Base-by-base conservation (phyloP, 495 filamentous ascomycete genomes). In the Bombardia bombarda region DNA sequence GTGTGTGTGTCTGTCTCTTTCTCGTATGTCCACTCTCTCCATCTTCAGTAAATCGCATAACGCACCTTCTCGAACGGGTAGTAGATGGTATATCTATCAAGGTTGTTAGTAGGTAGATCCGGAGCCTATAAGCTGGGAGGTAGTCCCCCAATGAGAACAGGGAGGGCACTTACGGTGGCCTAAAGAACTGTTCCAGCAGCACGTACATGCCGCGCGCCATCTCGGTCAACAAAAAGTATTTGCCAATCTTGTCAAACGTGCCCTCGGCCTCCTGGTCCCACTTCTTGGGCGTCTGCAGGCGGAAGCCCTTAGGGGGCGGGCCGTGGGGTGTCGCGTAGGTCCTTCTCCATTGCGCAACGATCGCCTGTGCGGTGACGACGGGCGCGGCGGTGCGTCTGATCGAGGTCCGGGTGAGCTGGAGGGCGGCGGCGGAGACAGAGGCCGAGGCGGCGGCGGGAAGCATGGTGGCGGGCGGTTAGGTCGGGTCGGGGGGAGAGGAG, bases 201-300 rank as follows among this genome's bases (percentile, higher is more conserved):
- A 97, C 85, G 58, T 95, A 97, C 93, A 98, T 96, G 62, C 92
- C 92, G 55, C 92, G 79, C 60, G 86, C 67, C 81, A 98, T 92
- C 74, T 98, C 92, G 5, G 84, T 83, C 74, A 97, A 61, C 48
- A 97, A 76, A 66, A 97, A 95, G 71, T 88, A 95, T 58, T 86
- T 84, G 38, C 82, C 86, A n/a, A 85, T 81, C 66, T 83, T 84
- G 62, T 93, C 84, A 32, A 92, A 61, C 4, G 81, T 75, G 32
- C 75, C 77, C 58, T 92, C 84, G 30, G 74, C 64, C 43, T 77
- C 68, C 50, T 87, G 69, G 40, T 90, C 78, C 79, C 84, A 93
- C 58, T 74, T 65, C 59, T 76, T 74, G 28, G 75, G 77, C 34
- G 67, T 69, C 41, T 79, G 73, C 40, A 88, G 62, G 46, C 89